Evolutionary conservation across 2,329 filamentous ascomycete genomes (phyloP).

Genomic region (Penicillium sp.): DNA sequence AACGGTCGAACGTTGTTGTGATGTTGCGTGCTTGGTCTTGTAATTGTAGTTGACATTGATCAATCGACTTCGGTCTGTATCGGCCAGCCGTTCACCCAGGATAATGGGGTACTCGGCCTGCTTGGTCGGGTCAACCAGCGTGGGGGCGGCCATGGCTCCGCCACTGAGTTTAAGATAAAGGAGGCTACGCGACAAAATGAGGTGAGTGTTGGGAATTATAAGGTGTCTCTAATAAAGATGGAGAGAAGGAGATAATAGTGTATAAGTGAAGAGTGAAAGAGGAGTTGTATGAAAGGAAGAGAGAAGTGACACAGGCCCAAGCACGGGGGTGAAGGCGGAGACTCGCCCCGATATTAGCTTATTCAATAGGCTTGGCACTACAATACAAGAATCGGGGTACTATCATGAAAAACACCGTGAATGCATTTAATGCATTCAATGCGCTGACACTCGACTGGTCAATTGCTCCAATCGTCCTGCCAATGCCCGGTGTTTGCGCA

Average conservation of each 20-base stretch:
- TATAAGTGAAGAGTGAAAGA: background rate
- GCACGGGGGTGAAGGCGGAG: conserved; percentile 21
- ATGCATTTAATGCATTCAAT: conserved; percentile 8
- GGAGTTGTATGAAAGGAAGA: conserved; percentile 5
- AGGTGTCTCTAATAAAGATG: background rate
- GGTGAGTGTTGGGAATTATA: background rate
- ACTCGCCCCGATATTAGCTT: conserved; percentile 2
- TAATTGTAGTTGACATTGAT: conserved; percentile 49
- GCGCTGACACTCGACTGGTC: conserved; percentile 28
- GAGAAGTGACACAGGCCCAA: conserved; percentile 8
- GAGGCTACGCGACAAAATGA: background rate
- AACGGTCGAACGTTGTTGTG: conserved; percentile 40
- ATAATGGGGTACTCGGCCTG: conserved; percentile 49
- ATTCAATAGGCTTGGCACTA: conserved; percentile 2
- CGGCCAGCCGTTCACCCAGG: conserved; percentile 43
- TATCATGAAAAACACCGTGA: background rate
- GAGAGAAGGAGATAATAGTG: background rate
- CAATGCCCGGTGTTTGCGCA: conserved; percentile 81
- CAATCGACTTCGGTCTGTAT: conserved; percentile 28
- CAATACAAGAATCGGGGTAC: background rate
- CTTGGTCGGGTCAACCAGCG: conserved; percentile 45
- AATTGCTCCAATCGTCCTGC: conserved; percentile 63
- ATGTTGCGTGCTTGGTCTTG: conserved; percentile 43
- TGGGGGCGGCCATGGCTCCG: conserved; percentile 34
- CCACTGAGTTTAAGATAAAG: background rate